Evolutionary conservation across 129 eudicot genomes (phyloP), one percentile per base, ranked within the genome.

Genomic region (Tagetes patula): DNA sequence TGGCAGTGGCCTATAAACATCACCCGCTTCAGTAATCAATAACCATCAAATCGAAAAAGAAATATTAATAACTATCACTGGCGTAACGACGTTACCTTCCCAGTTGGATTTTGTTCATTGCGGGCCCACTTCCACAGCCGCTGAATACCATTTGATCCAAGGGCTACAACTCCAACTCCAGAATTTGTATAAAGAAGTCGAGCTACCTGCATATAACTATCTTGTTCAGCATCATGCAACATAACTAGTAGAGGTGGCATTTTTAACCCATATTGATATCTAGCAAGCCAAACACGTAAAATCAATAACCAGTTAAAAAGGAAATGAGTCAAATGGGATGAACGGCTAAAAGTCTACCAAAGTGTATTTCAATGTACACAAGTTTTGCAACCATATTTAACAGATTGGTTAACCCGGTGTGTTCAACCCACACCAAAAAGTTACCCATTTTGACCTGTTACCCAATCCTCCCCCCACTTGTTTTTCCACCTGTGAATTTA

Each of bases 91-190:
- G 65, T 67, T 80, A 89, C 97, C 84, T 85, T 92, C 70, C 96
- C 96, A 70, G 79, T 75, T 39, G 88, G 91, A 69, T 92, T 92
- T 77, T 87, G 91, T 69, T 87, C 96, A 46, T 64, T 87, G 63
- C 91, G 86, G 67, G 53, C 78, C 97, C 97, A 92, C 82, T 87
- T 89, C 97, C 97, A 92, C 39, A 87, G 83, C 85, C 88, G 85
- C 56, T 92, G 97, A 39, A 56, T 54, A 69, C 96, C 97, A 76
- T 85, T 86, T 37, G 96, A 89, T 40, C 94, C 91, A 59, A 92
- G 97, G 45, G 91, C 96, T 76, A 92, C 75, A 49, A 92, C 27
- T 33, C 96, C 96, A 70, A 84, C 89, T 47, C 97, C 97, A 78
- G 92, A 88, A 78, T 92, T 92, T 68, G 97, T 92, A 75, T 92